Percentiles rank a stretch among this genome's conserved stretches.
Evolutionary conservation across 176 grass and related monocot genomes (phyloP).

Genomic region (Panicum miliaceum): DNA sequence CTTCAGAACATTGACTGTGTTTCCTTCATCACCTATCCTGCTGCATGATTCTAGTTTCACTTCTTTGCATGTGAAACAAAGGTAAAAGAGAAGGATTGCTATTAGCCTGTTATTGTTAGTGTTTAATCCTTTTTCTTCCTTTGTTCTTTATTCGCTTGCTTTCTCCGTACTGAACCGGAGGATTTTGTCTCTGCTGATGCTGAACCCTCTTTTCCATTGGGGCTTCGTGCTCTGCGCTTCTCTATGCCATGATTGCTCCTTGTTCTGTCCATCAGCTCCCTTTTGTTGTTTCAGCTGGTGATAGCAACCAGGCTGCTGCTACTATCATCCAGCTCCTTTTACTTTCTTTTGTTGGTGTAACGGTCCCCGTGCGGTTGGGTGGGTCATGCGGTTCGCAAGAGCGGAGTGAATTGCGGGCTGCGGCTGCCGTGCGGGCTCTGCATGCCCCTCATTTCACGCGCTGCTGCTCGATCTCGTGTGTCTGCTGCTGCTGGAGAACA

Average conservation of each 20-base stretch:
- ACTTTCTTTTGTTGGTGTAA: constrained; percentile 22
- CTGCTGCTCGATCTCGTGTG: background rate
- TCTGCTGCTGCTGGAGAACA: background rate
- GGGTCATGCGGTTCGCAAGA: constrained; percentile 55
- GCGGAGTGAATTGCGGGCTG: constrained; percentile 31
- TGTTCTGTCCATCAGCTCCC: background rate
- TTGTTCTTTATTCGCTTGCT: constrained; percentile 19
- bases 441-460: background rate
- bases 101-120: background rate
- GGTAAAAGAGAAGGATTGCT: background rate
- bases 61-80: constrained; percentile 12
- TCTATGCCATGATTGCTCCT: background rate
- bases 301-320: background rate
- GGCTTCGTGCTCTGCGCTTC: background rate
- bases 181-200: background rate
- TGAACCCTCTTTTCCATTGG: background rate
- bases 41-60: background rate
- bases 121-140: background rate
- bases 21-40: background rate
- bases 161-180: constrained; percentile 13
- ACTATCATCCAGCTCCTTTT: background rate
- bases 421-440: background rate
- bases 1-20: background rate
- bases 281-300: background rate
- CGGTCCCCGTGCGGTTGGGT: constrained; percentile 48